phyloP scores from a whole-genome alignment of 805 yeast species.

The Cyberlindnera petersonii region DNA sequence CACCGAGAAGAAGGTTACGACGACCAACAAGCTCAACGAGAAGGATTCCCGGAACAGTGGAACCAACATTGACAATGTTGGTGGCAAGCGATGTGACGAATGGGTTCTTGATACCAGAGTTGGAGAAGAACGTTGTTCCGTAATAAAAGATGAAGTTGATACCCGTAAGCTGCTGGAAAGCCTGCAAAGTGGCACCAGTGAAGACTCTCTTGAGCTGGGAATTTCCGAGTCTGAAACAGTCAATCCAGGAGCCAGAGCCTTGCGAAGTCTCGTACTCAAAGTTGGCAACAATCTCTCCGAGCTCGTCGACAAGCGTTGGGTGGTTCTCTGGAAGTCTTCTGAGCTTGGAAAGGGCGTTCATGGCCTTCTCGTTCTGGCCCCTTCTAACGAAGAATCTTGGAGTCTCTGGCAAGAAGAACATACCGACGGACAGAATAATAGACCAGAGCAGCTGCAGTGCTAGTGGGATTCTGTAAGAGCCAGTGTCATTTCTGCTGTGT shows the following conservation, averaged over 20 bases:
- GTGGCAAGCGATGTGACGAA: slow-evolving; percentile 40
- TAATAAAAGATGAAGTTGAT: slow-evolving; percentile 69
- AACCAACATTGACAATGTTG: slow-evolving; percentile 41
- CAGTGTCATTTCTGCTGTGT: slow-evolving; percentile 44
- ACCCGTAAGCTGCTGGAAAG: slow-evolving; percentile 67
- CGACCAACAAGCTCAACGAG: slow-evolving; percentile 62
- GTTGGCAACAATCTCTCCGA: slow-evolving; percentile 45
- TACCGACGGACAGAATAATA: slow-evolving; percentile 51
- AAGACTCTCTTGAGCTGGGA: slow-evolving; percentile 40
- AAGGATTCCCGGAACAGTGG: slow-evolving; percentile 52
- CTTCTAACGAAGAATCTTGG: slow-evolving; percentile 66
- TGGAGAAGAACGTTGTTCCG: slow-evolving; percentile 56
- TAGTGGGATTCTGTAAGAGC: slow-evolving; percentile 69
- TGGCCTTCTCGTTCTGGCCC: slow-evolving; percentile 52
- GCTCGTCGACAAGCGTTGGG: slow-evolving; percentile 41
- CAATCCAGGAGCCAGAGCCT: slow-evolving; percentile 27
- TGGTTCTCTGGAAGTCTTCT: slow-evolving; percentile 45
- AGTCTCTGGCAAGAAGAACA: slow-evolving; percentile 67
- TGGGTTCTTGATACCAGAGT: slow-evolving; percentile 46
- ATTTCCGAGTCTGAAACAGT: slow-evolving; percentile 35
- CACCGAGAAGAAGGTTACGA: slow-evolving; percentile 54
- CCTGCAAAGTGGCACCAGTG: slow-evolving; percentile 40
- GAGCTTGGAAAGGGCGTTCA: slow-evolving; percentile 48
- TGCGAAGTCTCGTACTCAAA: slow-evolving; percentile 40
- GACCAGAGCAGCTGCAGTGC: slow-evolving; percentile 71